Base-by-base conservation (phyloP, 2,329 filamentous ascomycete genomes). In the Pseudopithomyces chartarum region DNA sequence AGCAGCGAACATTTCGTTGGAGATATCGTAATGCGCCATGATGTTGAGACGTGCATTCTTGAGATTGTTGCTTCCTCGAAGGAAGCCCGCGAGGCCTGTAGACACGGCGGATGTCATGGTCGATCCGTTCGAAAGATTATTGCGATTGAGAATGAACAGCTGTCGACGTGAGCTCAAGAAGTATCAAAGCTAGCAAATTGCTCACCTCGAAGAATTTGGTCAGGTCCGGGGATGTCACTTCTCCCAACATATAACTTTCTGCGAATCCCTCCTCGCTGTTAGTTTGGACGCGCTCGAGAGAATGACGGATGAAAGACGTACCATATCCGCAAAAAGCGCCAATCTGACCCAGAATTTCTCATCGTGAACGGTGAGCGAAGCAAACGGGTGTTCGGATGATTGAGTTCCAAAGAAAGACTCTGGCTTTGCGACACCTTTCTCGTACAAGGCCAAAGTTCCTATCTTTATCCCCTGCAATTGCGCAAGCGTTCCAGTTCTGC, bases 1-100 rank as follows among this genome's bases (percentile, higher is more conserved):
- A 0, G 88, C 87, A 6, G 87, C 86, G 65, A 91, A 91, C 86
- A 91, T 90, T 56, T 87, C 86, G 67, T 91, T 91, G 61, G 85
- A 87, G 59, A 91, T 89, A 65, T 92, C 89, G 70, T 92, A 92
- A 62, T 92, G 89, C 4, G 88, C 87, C 2, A 84, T 84, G 51
- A 90, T 86, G 68, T 92, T 90, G 42, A 90, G 78, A 11, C 67
- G 68, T 11, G 87, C 84, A 55, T 80, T 81, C 53, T 76, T 75
- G 15, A 81, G 76, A 51, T 79, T 81, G 66, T 81, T 81, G 43
- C 76, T 80, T 43, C 75, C 71, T 46, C 79, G 71, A 13, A 80
- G 62, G 34, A 90, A 69, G 46, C 82, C 84, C 2, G 85, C 83
- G 39, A 90, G 72, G 2, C 84, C 82, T 6, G 81, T 80, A 1